Evolutionary conservation across 2,329 filamentous ascomycete genomes (phyloP).

Genomic region (Pezizomycotina sp.): DNA sequence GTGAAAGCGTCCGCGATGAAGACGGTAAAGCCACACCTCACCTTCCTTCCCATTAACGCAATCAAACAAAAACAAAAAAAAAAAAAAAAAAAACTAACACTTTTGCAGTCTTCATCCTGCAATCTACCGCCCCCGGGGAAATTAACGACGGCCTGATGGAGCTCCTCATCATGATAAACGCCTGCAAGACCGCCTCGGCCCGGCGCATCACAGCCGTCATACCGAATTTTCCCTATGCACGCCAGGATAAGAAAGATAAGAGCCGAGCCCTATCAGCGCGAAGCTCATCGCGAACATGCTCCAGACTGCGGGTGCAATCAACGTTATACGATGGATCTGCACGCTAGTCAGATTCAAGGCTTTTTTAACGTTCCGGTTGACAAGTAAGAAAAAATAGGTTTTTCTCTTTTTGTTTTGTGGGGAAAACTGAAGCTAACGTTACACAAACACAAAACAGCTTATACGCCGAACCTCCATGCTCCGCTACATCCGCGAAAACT

Average conservation of each 20-base stretch:
- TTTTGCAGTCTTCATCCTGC: constrained; percentile 95
- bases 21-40: no score
- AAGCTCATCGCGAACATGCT: constrained; percentile 97
- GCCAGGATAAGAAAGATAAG: constrained; percentile 96
- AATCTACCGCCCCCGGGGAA: constrained; percentile 72
- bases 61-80: no score
- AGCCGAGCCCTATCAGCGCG: constrained; percentile 87
- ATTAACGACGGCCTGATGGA: constrained; percentile 99
- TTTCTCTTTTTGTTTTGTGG: background rate
- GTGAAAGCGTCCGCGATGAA: constrained; percentile 90
- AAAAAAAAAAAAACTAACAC: no score
- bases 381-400: constrained; percentile 28
- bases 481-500: constrained; percentile 78
- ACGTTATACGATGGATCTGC: constrained; percentile 91
- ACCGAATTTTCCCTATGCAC: constrained; percentile 89
- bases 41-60: no score
- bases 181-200: constrained; percentile 70
- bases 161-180: constrained; percentile 93
- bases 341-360: constrained; percentile 84
- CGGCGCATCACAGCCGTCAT: constrained; percentile 88
- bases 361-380: constrained; percentile 78
- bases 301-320: constrained; percentile 80
- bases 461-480: constrained; percentile 88
- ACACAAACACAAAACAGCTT: constrained; percentile 39
- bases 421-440: background rate